Base-by-base conservation (phyloP, 2,329 filamentous ascomycete species). In the Arthrinium phaeospermum region DNA sequence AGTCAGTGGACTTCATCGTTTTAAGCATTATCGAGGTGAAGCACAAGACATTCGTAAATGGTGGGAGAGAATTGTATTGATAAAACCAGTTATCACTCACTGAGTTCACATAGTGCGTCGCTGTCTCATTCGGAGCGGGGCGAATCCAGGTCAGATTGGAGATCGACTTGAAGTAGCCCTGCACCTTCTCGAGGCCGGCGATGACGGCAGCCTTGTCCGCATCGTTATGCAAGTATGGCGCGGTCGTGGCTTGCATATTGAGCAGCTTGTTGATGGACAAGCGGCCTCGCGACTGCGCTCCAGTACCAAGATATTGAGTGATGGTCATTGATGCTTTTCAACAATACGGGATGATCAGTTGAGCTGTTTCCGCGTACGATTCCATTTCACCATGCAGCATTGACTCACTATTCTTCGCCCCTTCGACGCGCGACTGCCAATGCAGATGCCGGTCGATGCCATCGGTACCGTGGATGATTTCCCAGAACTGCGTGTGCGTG, bases 371-470 rank as follows among this genome's bases (percentile, higher is more conserved):
- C 14, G 16, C 14, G 4, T 2, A n/a, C 30, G 6, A 16, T 34
- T 5, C 3, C 30, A 22, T 37, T 12, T 16, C 16, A 37, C 19
- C 10, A n/a, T 24, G 10, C 14, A 22, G 4, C 12, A n/a, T 51
- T 51, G 10, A 68, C 73, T 73, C 61, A 76, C 76, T 77, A 4
- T 75, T 75, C 61, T 19, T 73, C 2, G 71, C 71, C 10, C 75
- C 87, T 73, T 91, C 90, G 47, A 91, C 89, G 72, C 90, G 86
- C 53, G 89, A 87, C 24, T 90, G 91, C 84, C 88, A 92, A 77
- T 92, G 91, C 30, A 92, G 81, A 74, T 91, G 88, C 61, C 91
- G 86, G 8, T 87, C 85, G 71, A 90, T 87, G 44, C 89, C 89
- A 75, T 93, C 91, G 0, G 80, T 78, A 12, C 85, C 86, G 51